Conservation (phyloP, 2,329 filamentous ascomycete species). For the Ampelomyces quisqualis region DNA sequence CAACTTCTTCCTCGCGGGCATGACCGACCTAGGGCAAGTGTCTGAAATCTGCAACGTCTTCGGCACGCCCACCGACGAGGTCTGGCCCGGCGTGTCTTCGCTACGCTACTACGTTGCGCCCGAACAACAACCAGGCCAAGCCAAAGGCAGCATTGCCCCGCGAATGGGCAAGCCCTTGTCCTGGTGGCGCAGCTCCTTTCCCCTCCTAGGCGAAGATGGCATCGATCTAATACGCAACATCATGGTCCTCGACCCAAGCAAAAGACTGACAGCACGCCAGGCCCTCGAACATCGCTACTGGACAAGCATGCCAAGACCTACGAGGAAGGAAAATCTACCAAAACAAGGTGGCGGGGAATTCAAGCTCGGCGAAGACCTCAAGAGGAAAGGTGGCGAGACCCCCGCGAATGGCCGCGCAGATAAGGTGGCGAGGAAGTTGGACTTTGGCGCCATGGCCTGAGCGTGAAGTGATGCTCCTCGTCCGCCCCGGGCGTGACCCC, state of each 20-base stretch:
- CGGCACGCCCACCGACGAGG: constrained; percentile 88
- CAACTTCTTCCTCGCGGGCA: constrained; percentile 78
- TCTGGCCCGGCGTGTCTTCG: constrained; percentile 87
- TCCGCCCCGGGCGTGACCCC: too few relatives aligned
- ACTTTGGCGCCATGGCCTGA: constrained; percentile 31
- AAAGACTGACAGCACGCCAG: constrained; percentile 72
- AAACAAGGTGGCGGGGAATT: constrained; percentile 68
- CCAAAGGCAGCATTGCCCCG: constrained; percentile 26
- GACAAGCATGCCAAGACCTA: constrained; percentile 79
- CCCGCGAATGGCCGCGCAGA: constrained; percentile 58
- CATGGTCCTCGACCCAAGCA: constrained; percentile 81
- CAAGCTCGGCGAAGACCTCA: constrained; percentile 80
- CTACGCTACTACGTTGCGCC: constrained; percentile 78
- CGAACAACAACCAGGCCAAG: constrained; percentile 44
- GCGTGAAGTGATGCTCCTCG: not conserved
- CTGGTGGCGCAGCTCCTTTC: constrained; percentile 75
- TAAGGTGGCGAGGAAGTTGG: constrained; percentile 77
- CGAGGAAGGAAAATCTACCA: constrained; percentile 77
- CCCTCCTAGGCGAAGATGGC: constrained; percentile 75
- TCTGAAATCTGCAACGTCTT: constrained; percentile 79
- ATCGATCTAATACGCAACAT: constrained; percentile 87
- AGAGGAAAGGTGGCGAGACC: constrained; percentile 70
- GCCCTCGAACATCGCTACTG: constrained; percentile 86
- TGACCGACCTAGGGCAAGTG: constrained; percentile 84
- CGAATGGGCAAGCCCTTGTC: constrained; percentile 66